phyloP scores from a whole-genome alignment of 2,329 filamentous ascomycete genomes.

The Botryotinia narcissicola region DNA sequence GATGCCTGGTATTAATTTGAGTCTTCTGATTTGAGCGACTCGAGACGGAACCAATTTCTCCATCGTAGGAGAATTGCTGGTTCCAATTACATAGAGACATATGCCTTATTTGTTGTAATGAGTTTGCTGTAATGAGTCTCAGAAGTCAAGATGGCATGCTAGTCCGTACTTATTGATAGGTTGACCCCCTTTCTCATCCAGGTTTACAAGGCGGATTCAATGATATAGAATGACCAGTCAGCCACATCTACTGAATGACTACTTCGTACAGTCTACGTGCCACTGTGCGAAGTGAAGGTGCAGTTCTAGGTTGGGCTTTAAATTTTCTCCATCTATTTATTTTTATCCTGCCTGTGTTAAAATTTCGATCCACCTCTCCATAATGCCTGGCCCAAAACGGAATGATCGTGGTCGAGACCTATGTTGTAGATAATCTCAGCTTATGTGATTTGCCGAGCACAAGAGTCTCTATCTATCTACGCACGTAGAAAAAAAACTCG shows the following conservation, averaged over 20 bases:
- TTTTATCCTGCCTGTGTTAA: not conserved
- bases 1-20: not conserved
- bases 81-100: not conserved
- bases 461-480: not conserved
- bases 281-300: not conserved
- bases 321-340: not conserved
- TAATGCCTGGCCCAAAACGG: no score
- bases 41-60: not conserved
- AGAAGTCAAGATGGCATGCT: not conserved
- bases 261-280: not conserved
- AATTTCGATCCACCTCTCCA: not conserved
- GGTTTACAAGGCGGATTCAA: not conserved
- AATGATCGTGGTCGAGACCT: not conserved
- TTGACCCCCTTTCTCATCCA: not conserved
- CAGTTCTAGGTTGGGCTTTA: constrained; percentile 1
- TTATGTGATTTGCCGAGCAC: not conserved
- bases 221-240: not conserved
- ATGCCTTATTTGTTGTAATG: not conserved
- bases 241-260: not conserved
- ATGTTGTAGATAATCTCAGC: not conserved
- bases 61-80: not conserved
- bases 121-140: not conserved
- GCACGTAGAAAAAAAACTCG: no score
- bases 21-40: not conserved
- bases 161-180: not conserved